Percentiles rank a stretch among this genome's conserved stretches.
Conservation (phyloP, 805 yeast genomes). For the Barnettozyma californica region DNA sequence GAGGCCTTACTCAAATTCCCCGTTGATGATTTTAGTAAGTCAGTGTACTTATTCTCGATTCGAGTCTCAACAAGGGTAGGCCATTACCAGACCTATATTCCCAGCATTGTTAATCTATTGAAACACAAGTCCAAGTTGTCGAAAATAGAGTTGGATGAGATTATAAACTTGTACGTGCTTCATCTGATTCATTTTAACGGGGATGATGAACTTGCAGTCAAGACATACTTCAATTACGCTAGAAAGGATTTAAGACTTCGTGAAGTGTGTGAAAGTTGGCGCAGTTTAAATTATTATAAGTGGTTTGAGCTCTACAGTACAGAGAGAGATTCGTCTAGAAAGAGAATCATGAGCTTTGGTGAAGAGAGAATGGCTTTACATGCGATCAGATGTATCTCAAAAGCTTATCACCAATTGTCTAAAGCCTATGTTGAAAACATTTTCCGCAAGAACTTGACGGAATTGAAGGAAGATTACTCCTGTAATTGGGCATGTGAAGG, state of each 20-base stretch:
- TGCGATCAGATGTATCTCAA: conserved; percentile 31
- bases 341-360: conserved; percentile 41
- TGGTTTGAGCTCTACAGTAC: conserved; percentile 28
- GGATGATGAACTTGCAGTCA: conserved; percentile 15
- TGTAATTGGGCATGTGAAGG: conserved; percentile 16
- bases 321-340: conserved; percentile 13
- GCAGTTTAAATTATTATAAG: conserved; percentile 27
- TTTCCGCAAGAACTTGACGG: conserved; percentile 8
- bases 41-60: conserved; percentile 46
- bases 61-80: conserved; percentile 42
- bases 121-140: conserved; percentile 18
- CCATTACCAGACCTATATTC: conserved; percentile 53
- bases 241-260: conserved; percentile 29
- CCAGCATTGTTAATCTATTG: conserved; percentile 39
- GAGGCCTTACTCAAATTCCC: conserved; percentile 43
- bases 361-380: conserved; percentile 26
- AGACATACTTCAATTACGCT: conserved; percentile 25
- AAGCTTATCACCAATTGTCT: conserved; percentile 35
- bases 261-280: conserved; percentile 29
- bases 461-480: conserved; percentile 1
- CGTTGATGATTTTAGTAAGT: conserved; percentile 37
- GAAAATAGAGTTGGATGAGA: conserved; percentile 33
- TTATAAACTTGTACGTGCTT: conserved; percentile 37
- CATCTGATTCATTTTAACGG: conserved; percentile 32
- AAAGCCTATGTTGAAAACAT: conserved; percentile 9